These are phyloP conservation scores for Fraxinus anomala DNA, from an alignment of 257 asterid species.

Conservation along the genomic window DNA sequence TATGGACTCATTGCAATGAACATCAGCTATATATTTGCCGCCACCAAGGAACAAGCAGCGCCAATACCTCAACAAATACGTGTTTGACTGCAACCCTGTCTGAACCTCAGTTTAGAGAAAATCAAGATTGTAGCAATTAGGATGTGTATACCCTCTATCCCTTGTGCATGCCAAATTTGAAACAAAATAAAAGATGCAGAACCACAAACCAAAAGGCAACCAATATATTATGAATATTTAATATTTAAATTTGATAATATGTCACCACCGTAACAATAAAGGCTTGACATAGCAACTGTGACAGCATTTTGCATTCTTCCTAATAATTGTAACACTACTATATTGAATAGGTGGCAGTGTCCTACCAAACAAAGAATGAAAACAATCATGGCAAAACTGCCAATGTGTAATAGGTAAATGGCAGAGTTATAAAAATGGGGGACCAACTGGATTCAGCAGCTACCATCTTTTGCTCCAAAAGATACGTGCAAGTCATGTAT, in stretches of 20 bases:
- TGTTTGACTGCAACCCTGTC: neutral
- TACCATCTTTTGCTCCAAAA: neutral
- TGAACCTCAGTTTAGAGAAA: neutral
- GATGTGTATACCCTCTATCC: neutral
- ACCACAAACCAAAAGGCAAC: neutral
- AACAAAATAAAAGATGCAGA: neutral
- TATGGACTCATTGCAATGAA: neutral
- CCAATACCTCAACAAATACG: neutral
- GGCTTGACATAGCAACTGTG: neutral
- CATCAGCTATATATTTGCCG: neutral
- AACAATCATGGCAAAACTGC: neutral
- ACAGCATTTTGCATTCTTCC: neutral
- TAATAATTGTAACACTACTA: neutral
- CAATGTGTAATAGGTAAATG: neutral
- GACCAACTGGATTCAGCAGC: neutral
- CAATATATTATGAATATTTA: neutral
- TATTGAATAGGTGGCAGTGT: neutral
- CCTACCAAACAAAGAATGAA: neutral
- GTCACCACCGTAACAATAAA: neutral
- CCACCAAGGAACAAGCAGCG: neutral
- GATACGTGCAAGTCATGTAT: neutral
- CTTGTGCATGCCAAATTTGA: no score
- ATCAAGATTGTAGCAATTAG: neutral
- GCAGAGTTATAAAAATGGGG: neutral
- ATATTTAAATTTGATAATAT: no score